Evolutionary conservation across 306 rosid genomes (phyloP).

Genomic region (Morella rubra): DNA sequence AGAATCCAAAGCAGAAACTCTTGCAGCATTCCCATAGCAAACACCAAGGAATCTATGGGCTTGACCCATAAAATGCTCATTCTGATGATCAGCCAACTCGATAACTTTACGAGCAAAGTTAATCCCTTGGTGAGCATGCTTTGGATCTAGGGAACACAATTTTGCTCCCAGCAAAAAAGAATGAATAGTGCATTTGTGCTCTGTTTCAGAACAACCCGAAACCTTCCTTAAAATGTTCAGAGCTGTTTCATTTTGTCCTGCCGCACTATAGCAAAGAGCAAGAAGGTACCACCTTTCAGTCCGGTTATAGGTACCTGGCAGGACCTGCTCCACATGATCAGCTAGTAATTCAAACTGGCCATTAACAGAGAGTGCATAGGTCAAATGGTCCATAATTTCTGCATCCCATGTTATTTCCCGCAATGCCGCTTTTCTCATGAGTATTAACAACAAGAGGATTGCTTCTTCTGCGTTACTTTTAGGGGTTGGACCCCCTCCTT

Average conservation of each 20-base stretch:
- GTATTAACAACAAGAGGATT: slow-evolving; percentile 60
- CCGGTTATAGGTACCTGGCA: slow-evolving; percentile 67
- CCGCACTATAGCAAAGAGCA: slow-evolving; percentile 86
- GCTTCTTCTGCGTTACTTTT: slow-evolving; percentile 74
- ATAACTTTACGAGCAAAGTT: slow-evolving; percentile 47
- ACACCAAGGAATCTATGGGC: slow-evolving; percentile 68
- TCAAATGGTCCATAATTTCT: slow-evolving; percentile 70
- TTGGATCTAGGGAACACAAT: slow-evolving; percentile 61
- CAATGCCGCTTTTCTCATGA: slow-evolving; percentile 55
- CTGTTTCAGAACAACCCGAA: slow-evolving; percentile 70
- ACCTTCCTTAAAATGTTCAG: slow-evolving; percentile 72
- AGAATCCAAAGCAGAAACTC: slow-evolving; percentile 72
- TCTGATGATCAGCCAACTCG: slow-evolving; percentile 41
- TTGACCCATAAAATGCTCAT: slow-evolving; percentile 55
- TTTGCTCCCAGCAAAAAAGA: slow-evolving; percentile 75
- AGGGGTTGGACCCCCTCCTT: slow-evolving; percentile 55
- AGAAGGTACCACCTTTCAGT: slow-evolving; percentile 85
- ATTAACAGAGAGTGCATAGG: slow-evolving; percentile 74
- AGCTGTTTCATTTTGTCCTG: slow-evolving; percentile 65
- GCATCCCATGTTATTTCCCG: slow-evolving; percentile 74
- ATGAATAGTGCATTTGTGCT: slow-evolving; percentile 53
- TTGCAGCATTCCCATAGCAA: slow-evolving; percentile 73
- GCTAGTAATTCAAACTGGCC: slow-evolving; percentile 74
- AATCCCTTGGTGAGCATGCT: slow-evolving; percentile 60
- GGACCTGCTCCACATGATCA: slow-evolving; percentile 65